Conservation (phyloP, 1,139 yeast genomes). For the Meyerozyma sp. region DNA sequence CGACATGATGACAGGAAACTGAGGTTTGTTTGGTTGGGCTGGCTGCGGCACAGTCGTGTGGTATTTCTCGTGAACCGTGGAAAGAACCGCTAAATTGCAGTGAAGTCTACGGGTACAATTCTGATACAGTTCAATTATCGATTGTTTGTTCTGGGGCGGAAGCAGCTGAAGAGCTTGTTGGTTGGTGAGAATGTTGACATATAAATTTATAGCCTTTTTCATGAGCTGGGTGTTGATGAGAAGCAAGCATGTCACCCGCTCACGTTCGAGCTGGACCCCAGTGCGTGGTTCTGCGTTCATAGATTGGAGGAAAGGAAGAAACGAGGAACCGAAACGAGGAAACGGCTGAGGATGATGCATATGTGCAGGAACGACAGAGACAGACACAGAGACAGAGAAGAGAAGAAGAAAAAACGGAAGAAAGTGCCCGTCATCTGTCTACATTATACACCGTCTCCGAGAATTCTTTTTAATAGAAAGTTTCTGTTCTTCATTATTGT, state of each 20-base stretch:
- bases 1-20: constrained; percentile 47
- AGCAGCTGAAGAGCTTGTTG: constrained; percentile 31
- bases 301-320: not conserved
- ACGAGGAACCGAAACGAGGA: not conserved
- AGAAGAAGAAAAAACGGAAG: too few relatives aligned
- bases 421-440: too few relatives aligned
- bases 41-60: constrained; percentile 27
- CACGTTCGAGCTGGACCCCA: constrained; percentile 26
- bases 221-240: constrained; percentile 49
- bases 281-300: constrained; percentile 4
- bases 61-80: constrained; percentile 48
- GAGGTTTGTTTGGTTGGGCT: constrained; percentile 25
- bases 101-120: constrained; percentile 49
- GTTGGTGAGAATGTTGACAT: constrained; percentile 31
- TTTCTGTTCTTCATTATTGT: not conserved
- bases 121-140: constrained; percentile 43
- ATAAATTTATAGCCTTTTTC: constrained; percentile 41
- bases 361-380: not conserved
- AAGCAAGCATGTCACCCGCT: constrained; percentile 46
- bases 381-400: not conserved
- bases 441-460: too few relatives aligned
- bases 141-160: constrained; percentile 31
- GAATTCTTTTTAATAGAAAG: too few relatives aligned
- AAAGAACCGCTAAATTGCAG: constrained; percentile 48
- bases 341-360: not conserved